Conservation (phyloP, 495 filamentous ascomycete genomes). For the Penicillium antarcticum region DNA sequence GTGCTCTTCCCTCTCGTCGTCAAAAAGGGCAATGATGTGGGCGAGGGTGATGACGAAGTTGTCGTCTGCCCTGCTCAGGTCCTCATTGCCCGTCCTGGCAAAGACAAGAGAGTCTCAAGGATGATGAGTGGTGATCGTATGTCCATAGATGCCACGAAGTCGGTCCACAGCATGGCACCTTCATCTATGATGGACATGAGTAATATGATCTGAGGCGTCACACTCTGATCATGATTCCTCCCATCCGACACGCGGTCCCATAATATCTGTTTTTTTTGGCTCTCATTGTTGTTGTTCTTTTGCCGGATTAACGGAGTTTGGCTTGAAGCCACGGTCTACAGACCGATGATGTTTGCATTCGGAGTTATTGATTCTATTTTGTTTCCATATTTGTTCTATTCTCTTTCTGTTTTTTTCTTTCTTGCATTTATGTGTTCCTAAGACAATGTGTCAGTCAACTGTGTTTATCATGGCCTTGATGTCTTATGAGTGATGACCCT, state of each 20-base stretch:
- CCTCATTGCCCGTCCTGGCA: conserved; percentile 55
- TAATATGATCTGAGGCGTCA: conserved; percentile 50
- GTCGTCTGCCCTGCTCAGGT: conserved; percentile 94
- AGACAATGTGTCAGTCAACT: conserved; percentile 20
- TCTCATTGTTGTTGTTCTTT: conserved; percentile 6
- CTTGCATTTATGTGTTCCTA: conserved; percentile 10
- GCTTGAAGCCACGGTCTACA: conserved; percentile 7
- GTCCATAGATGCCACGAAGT: conserved; percentile 38
- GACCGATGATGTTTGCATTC: conserved; percentile 10
- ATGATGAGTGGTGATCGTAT: conserved; percentile 46
- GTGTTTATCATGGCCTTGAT: conserved; percentile 28
- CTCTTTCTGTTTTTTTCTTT: conserved; percentile 1
- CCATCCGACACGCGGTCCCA: conserved; percentile 2
- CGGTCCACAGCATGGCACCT: conserved; percentile 44
- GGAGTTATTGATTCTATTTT: conserved; percentile 19
- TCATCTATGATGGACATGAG: conserved; percentile 48
- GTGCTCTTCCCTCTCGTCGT: conserved; percentile 94
- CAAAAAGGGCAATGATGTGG: conserved; percentile 85
- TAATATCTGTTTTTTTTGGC: conserved; percentile 9
- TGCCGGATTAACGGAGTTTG: conserved; percentile 5
- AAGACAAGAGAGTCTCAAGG: conserved; percentile 40
- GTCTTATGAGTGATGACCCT: conserved; percentile 29
- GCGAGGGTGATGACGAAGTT: conserved; percentile 83
- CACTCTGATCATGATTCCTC: conserved; percentile 26
- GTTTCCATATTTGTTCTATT: conserved; percentile 10